Evolutionary conservation across 1,284 basidiomycete species (phyloP).

Genomic region (Austroboletus novae-zelandiae): DNA sequence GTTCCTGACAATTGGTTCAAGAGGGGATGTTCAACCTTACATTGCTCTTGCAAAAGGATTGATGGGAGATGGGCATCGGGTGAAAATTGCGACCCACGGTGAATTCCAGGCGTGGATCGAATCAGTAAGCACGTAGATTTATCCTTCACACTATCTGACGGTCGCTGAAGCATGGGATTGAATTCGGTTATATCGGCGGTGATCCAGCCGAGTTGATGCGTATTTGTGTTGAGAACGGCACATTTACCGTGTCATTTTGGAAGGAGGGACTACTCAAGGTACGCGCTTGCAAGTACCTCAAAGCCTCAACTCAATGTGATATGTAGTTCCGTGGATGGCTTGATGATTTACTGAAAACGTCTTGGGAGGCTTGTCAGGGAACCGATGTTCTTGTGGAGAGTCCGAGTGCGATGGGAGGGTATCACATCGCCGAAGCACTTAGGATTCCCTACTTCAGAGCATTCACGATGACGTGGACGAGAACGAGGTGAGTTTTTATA

Average conservation of each 20-base stretch:
- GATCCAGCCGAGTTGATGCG: slow-evolving; percentile 96
- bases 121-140: slow-evolving; percentile 56
- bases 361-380: slow-evolving; percentile 94
- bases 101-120: slow-evolving; percentile 97
- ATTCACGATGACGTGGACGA: slow-evolving; percentile 85
- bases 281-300: slow-evolving; percentile 4
- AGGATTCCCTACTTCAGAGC: slow-evolving; percentile 91
- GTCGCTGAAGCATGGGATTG: slow-evolving; percentile 78
- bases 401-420: slow-evolving; percentile 98
- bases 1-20: slow-evolving; percentile 91
- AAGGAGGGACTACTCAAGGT: slow-evolving; percentile 90
- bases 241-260: slow-evolving; percentile 92
- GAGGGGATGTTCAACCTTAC: slow-evolving; percentile 93
- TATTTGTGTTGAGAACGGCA: slow-evolving; percentile 95
- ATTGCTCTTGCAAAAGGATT: slow-evolving; percentile 93
- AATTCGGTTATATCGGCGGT: slow-evolving; percentile 91
- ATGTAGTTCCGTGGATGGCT: slow-evolving; percentile 92
- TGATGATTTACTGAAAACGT: slow-evolving; percentile 90
- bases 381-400: slow-evolving; percentile 94
- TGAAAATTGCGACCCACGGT: slow-evolving; percentile 87
- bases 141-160: slow-evolving; percentile 13
- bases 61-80: slow-evolving; percentile 84
- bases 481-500: slow-evolving; percentile 52
- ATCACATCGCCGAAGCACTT: slow-evolving; percentile 94
- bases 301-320: slow-evolving; percentile 3